Conservation (phyloP, 495 filamentous ascomycete species). For the Penicillium cosmopolitanum region DNA sequence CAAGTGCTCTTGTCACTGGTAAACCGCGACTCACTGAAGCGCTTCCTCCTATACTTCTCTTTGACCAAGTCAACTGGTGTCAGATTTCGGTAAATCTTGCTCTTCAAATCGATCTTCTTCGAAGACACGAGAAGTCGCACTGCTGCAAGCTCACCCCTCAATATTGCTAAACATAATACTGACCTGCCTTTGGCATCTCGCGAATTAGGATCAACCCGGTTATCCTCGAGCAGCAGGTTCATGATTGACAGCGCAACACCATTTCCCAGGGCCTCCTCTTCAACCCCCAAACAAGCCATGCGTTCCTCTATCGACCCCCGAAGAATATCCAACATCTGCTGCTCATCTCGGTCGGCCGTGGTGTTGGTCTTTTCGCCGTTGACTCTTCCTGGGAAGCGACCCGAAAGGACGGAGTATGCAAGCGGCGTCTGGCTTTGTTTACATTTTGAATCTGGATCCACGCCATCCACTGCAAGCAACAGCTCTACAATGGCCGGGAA, state of each 20-base stretch:
- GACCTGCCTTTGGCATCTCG: slow-evolving; percentile 1
- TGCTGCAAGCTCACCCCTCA: neutral
- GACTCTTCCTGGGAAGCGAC: neutral
- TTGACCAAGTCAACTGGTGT: neutral
- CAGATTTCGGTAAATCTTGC: neutral
- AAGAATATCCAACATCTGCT: neutral
- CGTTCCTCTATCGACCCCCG: neutral
- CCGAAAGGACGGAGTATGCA: neutral
- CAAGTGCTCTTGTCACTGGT: neutral
- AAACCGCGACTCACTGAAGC: neutral
- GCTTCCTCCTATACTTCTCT: neutral
- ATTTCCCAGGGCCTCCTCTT: neutral
- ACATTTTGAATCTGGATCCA: neutral
- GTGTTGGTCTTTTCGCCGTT: neutral
- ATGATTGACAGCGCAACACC: neutral
- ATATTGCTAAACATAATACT: neutral
- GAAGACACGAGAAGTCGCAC: neutral
- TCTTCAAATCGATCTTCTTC: neutral
- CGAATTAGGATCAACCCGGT: slow-evolving; percentile 1
- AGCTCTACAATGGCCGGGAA: neutral
- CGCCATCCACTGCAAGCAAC: neutral
- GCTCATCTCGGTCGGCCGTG: neutral
- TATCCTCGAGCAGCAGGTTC: neutral
- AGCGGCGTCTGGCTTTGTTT: neutral
- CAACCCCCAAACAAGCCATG: neutral